These are phyloP conservation scores for Citrus glauca DNA, from an alignment of 345 rosid genomes.

Conservation along the genomic window DNA sequence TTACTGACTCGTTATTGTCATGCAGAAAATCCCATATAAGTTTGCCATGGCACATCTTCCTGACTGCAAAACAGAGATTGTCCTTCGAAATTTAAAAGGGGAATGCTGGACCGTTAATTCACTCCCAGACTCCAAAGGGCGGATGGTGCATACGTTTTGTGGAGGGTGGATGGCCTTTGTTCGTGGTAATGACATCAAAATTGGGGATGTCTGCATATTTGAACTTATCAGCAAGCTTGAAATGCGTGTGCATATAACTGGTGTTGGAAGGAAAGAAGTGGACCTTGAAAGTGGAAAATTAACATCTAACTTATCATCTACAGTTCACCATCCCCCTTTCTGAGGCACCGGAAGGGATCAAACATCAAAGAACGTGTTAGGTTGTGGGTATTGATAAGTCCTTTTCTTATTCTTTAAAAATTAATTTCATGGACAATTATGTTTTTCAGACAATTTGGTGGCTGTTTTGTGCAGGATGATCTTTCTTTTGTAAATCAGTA, in stretches of 20 bases:
- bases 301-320: conserved; percentile 12
- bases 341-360: conserved; percentile 10
- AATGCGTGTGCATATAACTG: conserved; percentile 57
- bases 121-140: conserved; percentile 59
- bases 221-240: conserved; percentile 49
- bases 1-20: neutral
- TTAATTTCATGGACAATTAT: neutral
- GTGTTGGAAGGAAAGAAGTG: conserved; percentile 27
- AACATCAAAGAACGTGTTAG: neutral
- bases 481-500: neutral
- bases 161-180: conserved; percentile 76
- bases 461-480: conserved; percentile 2
- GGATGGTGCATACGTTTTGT: conserved; percentile 46
- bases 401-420: no score
- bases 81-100: conserved; percentile 44
- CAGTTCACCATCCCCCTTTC: neutral
- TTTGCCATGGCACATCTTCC: conserved; percentile 55
- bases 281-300: conserved; percentile 15
- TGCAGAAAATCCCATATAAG: conserved; percentile 62
- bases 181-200: conserved; percentile 46
- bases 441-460: neutral
- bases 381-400: neutral
- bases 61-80: conserved; percentile 46
- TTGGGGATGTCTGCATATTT: conserved; percentile 58
- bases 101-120: conserved; percentile 59